Base-by-base conservation (phyloP, 345 rosid species). In the Murraya paniculata region DNA sequence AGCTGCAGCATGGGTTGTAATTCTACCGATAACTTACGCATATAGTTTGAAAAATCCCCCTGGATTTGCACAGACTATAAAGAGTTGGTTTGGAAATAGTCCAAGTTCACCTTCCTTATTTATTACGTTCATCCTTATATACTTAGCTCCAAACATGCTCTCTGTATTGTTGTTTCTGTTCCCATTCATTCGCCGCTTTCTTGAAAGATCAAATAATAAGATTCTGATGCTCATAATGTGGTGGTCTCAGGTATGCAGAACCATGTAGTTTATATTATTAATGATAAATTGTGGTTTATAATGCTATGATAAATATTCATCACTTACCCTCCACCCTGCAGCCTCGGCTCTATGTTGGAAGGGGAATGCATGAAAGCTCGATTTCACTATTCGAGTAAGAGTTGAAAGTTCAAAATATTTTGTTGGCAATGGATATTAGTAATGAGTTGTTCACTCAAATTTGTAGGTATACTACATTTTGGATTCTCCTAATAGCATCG, bases 171-270 rank as follows among this genome's bases (percentile, higher is more conserved):
- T 88, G 66, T 88, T 88, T 79, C 18, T 85, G 78, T 85, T 88
- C 79, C 91, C 91, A 59, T 83, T 84, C 81, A 71, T 88, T 69
- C 87, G 87, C 35, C 87, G 91, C 25, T 68, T 77, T 78, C 87
- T 88, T 77, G 90, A 87, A 79, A 82, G 85, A 55, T 88, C 90
- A 56, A 57, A 88, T 78, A 71, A 81, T 71, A 87, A 76, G 82
- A 81, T 88, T 76, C 71, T 79, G 77, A 88, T 77, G 88, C 79
- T 88, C 74, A 75, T 85, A 79, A 85, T 88, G 91, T 88, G 91
- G 91, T 88, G 91, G 91, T 88, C 91, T 83, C 91, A 87, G 91
- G 91, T 88, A 84, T 35, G 58, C 61, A 77, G 78, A 83, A 73
- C 75, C 71, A 58, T 62, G 5, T 55, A 35, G 10, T 68, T n/a